These are phyloP conservation scores for Barnettozyma sucrosica DNA, from an alignment of 805 yeast genomes.

Conservation along the genomic window DNA sequence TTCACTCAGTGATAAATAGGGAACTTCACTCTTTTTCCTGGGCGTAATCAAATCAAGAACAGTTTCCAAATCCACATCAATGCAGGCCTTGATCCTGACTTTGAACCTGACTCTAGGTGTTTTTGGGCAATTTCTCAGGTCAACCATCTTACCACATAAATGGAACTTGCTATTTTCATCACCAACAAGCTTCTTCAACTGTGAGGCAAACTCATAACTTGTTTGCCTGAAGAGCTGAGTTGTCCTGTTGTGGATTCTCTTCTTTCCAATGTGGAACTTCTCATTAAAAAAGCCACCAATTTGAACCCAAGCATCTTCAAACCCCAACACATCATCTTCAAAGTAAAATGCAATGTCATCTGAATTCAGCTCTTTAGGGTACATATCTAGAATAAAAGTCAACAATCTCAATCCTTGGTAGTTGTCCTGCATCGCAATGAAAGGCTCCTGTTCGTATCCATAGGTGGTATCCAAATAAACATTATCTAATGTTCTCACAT, in stretches of 20 bases:
- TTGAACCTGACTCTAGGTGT: slow-evolving; percentile 10
- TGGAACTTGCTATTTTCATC: slow-evolving; percentile 10
- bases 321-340: slow-evolving; percentile 39
- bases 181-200: neutral
- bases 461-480: slow-evolving; percentile 54
- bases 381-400: slow-evolving; percentile 31
- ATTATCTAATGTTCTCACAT: slow-evolving; percentile 32
- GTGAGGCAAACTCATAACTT: slow-evolving; percentile 1
- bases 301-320: slow-evolving; percentile 47
- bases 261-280: slow-evolving; percentile 28
- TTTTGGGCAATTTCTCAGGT: slow-evolving; percentile 1
- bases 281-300: slow-evolving; percentile 25
- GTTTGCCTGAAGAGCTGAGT: neutral
- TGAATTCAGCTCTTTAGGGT: slow-evolving; percentile 28
- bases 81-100: slow-evolving; percentile 32
- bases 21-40: slow-evolving; percentile 1
- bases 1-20: neutral
- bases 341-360: slow-evolving; percentile 38
- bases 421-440: slow-evolving; percentile 38
- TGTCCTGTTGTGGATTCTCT: slow-evolving; percentile 22
- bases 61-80: slow-evolving; percentile 27
- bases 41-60: slow-evolving; percentile 8
- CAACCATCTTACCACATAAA: slow-evolving; percentile 12
- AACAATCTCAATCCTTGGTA: slow-evolving; percentile 34
- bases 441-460: slow-evolving; percentile 44